A percentile compares a stretch with the other conserved stretches of the same genome.
Conservation (phyloP, 2,329 filamentous ascomycete genomes). For the Bipolaris zeicola region DNA sequence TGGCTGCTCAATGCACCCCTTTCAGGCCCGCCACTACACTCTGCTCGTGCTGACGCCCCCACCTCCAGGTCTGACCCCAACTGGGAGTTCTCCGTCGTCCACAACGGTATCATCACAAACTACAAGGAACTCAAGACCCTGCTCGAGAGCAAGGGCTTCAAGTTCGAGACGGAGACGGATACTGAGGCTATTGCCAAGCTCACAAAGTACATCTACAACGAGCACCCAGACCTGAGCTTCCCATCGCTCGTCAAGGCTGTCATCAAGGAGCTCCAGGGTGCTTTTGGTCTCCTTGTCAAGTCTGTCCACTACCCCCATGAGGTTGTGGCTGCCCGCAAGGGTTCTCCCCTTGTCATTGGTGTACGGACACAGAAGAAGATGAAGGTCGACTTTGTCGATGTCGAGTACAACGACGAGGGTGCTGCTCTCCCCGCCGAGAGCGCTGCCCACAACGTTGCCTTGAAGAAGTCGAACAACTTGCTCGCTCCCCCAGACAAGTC, state of each 20-base stretch:
- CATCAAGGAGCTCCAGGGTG: constrained; percentile 97
- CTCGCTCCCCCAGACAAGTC: constrained; percentile 96
- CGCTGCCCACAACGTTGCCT: constrained; percentile 92
- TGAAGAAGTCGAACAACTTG: constrained; percentile 75
- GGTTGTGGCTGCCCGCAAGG: constrained; percentile 96
- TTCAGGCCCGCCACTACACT: background rate
- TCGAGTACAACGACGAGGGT: constrained; percentile 91
- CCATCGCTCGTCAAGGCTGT: constrained; percentile 96
- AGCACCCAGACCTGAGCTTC: constrained; percentile 93
- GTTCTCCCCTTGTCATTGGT: constrained; percentile 95
- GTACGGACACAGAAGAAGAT: constrained; percentile 97
- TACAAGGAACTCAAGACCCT: constrained; percentile 99
- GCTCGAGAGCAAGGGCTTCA: constrained; percentile 91
- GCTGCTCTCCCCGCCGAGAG: constrained; percentile 81
- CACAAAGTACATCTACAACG: constrained; percentile 96
- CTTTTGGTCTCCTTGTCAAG: constrained; percentile 96
- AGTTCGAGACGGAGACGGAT: constrained; percentile 98
- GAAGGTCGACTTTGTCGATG: constrained; percentile 99
- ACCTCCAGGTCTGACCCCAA: constrained; percentile 79
- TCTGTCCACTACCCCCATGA: constrained; percentile 98
- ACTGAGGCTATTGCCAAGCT: constrained; percentile 99
- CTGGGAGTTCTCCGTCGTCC: constrained; percentile 96
- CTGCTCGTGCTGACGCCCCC: constrained; percentile 25
- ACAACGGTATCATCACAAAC: constrained; percentile 99
- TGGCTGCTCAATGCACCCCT: background rate